Percentiles rank a stretch among this genome's conserved stretches.
Evolutionary conservation across 2,329 filamentous ascomycete genomes (phyloP).

Genomic region (Alternaria novae-zelandiae): DNA sequence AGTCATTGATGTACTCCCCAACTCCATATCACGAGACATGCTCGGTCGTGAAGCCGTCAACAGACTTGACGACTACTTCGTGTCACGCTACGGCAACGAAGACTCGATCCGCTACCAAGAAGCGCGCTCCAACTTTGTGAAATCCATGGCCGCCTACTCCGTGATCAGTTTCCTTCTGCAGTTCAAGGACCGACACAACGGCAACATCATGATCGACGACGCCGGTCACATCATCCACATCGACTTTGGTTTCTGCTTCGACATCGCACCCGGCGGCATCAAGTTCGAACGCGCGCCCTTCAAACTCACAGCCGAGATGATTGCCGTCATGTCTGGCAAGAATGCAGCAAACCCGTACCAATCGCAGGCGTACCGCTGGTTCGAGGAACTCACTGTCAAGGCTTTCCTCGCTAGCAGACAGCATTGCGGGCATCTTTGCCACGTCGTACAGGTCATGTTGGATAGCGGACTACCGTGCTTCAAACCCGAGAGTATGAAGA

Average conservation of each 20-base stretch:
- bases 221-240: constrained; percentile 97
- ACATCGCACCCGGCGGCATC: constrained; percentile 95
- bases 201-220: constrained; percentile 99
- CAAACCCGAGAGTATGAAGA: constrained; percentile 91
- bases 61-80: constrained; percentile 96
- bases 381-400: constrained; percentile 96
- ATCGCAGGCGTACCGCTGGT: constrained; percentile 90
- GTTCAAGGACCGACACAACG: constrained; percentile 99
- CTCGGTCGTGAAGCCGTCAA: constrained; percentile 97
- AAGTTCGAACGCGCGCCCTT: constrained; percentile 98
- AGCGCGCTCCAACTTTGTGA: constrained; percentile 96
- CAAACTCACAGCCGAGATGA: constrained; percentile 97
- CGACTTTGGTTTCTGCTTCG: constrained; percentile 99
- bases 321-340: constrained; percentile 93
- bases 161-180: constrained; percentile 96
- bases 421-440: constrained; percentile 85
- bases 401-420: constrained; percentile 88
- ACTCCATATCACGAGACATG: constrained; percentile 98
- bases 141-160: constrained; percentile 98
- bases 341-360: constrained; percentile 57
- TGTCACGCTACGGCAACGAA: constrained; percentile 96
- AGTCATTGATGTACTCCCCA: constrained; percentile 96
- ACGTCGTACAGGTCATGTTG: constrained; percentile 93
- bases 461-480: constrained; percentile 96
- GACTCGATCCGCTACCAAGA: constrained; percentile 94